phyloP scores from a whole-genome alignment of 2,329 filamentous ascomycete genomes.

The Colletotrichum salicis region DNA sequence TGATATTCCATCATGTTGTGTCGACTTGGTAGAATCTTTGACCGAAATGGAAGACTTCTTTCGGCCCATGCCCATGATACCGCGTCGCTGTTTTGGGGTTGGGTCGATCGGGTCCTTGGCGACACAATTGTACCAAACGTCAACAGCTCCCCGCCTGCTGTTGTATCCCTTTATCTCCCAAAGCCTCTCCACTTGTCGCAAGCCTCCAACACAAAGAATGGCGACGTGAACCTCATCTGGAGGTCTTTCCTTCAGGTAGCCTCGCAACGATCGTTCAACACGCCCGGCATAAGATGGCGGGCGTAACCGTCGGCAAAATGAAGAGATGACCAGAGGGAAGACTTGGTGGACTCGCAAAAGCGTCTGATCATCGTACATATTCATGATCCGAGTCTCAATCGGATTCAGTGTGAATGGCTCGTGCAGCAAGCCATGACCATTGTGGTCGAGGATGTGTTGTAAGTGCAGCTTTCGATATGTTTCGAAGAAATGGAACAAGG shows the following conservation, averaged over 20 bases:
- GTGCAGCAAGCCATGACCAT: slow-evolving; percentile 60
- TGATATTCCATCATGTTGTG: slow-evolving; percentile 28
- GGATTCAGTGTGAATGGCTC: slow-evolving; percentile 71
- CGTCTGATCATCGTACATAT: slow-evolving; percentile 72
- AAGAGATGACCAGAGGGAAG: slow-evolving; percentile 72
- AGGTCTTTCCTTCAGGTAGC: slow-evolving; percentile 71
- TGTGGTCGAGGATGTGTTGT: slow-evolving; percentile 63
- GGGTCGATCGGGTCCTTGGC: slow-evolving; percentile 56
- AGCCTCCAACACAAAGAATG: slow-evolving; percentile 68
- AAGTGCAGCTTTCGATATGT: slow-evolving; percentile 70
- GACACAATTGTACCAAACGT: slow-evolving; percentile 67
- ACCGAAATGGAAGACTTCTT: slow-evolving; percentile 63
- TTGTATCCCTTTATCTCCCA: slow-evolving; percentile 77
- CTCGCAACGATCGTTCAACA: slow-evolving; percentile 70
- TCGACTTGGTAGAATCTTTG: slow-evolving; percentile 43
- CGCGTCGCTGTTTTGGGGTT: slow-evolving; percentile 59
- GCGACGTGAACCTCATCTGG: slow-evolving; percentile 71
- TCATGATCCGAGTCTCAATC: slow-evolving; percentile 71
- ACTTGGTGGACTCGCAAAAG: slow-evolving; percentile 72
- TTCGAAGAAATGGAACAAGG: slow-evolving; percentile 75
- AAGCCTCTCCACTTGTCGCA: slow-evolving; percentile 71
- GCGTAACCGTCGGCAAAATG: slow-evolving; percentile 70
- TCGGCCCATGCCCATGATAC: slow-evolving; percentile 64
- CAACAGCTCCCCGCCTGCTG: slow-evolving; percentile 66
- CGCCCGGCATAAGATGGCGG: slow-evolving; percentile 73